Evolutionary conservation across 768 basidiomycete species (phyloP), one percentile per base, ranked within the genome.

Genomic region (Trametes punicea): DNA sequence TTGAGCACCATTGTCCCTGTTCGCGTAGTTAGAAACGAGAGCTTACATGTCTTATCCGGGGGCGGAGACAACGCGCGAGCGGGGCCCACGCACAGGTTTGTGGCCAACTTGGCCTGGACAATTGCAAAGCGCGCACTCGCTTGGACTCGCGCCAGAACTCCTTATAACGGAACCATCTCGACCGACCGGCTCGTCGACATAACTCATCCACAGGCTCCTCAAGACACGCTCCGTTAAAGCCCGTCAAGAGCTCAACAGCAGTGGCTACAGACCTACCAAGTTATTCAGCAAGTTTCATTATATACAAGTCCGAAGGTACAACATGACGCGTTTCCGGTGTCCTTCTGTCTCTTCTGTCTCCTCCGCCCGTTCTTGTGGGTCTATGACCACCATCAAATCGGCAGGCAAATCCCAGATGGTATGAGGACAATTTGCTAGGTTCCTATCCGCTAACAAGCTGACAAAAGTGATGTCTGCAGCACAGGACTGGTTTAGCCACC

Each of bases 311-410:
- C n/a, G 23, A 26, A n/a, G 27, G 26, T 26, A 21, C 40, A 46
- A 27, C 20, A 61, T 61, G 60, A 34, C 46, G 16, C 60, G 60
- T 44, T 57, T 55, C 49, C 51, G 56, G 11, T 49, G 47, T 31
- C 56, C 60, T 6, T 51, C 60, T 20, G 13, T 21, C 7, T 55
- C 56, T 15, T 34, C 50, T n/a, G 11, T 61, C 16, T 47, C 55
- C 23, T 48, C 46, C 6, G 18, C 38, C n/a, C 7, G 26, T 11
- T 40, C 52, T n/a, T 15, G 27, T 5, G 45, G 44, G 7, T 55
- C 57, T 0, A 23, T 48, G 20, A 4, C 39, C 31, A 58, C 25
- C 31, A 18, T 53, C 18, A 30, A 3, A 15, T 26, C 38, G 15
- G 30, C 26, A 15, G 31, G 40, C 4, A 38, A n/a, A 6, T 20